Conservation (phyloP, 345 rosid genomes). For the Hibiscus mutabilis region DNA sequence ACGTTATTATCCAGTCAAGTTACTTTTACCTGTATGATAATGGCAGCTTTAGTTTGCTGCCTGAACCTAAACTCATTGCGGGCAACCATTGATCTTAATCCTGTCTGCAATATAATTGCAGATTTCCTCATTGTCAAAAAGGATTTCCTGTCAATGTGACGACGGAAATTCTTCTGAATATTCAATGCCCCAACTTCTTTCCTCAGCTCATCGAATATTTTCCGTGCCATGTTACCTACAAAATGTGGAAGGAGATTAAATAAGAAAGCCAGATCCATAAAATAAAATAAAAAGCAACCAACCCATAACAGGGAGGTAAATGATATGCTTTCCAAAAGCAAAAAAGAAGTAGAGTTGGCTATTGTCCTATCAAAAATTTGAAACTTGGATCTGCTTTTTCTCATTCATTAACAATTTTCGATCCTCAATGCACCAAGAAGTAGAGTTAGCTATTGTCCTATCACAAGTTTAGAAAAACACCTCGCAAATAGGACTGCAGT, state of each 20-base stretch:
- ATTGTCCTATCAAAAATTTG: background rate
- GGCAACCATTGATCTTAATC: constrained; percentile 78
- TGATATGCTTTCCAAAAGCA: background rate
- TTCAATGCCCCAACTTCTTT: constrained; percentile 72
- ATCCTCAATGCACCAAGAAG: background rate
- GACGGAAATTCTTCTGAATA: constrained; percentile 74
- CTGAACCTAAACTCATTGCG: constrained; percentile 77
- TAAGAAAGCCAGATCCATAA: background rate
- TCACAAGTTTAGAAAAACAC: constrained; percentile 37
- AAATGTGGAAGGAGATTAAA: background rate
- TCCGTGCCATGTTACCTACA: constrained; percentile 58
- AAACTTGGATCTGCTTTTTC: background rate
- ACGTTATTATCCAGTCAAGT: too few species aligned
- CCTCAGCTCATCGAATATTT: constrained; percentile 49
- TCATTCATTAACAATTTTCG: background rate
- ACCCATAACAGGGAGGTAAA: background rate
- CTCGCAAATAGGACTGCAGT: constrained; percentile 73
- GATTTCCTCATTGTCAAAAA: constrained; percentile 40
- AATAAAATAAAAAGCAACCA: background rate
- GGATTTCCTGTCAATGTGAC: constrained; percentile 45
- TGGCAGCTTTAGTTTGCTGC: constrained; percentile 77
- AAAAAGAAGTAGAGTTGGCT: background rate
- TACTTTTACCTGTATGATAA: constrained; percentile 51
- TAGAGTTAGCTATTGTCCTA: too few species aligned
- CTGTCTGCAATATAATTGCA: constrained; percentile 73